Base-by-base conservation (phyloP, 495 filamentous ascomycete genomes). In the Daldinia bambusicola region DNA sequence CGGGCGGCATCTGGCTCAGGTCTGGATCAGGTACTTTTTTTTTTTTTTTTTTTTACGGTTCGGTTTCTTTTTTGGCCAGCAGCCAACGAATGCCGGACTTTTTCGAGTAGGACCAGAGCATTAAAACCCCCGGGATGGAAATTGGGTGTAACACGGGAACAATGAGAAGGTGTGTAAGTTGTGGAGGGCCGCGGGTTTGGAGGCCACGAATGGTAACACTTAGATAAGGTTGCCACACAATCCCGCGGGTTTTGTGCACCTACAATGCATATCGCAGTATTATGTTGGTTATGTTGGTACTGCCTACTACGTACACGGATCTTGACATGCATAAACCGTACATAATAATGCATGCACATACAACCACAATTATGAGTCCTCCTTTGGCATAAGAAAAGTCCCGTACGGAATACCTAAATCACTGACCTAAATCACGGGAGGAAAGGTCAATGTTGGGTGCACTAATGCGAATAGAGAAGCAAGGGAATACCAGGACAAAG, bases 151-250 rank as follows among this genome's bases (percentile, higher is more conserved):
- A 53, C 14, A 16, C 22, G 9, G 4, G 3, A 20, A 53, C 14
- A 32, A 53, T 53, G 22, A 53, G 26, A 26, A 1, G 50, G 30
- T 53, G 30, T 53, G 50, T 32, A 32, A 26, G 60, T 48, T 63
- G n/a, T 57, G 30, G 34, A 53, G 43, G 6, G 26, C 66, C 66
- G 66, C 66, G 66, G 66, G 50, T 62, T 69, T 69, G n/a, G 40
- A 0, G 22, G 16, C 20, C 31, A 18, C 3, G 8, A 12, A 22
- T 7, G 10, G 43, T 30, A 22, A 1, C 14, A 16, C 8, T 45
- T 38, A 48, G 16, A 48, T 36, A 10, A 30, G 4, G 0, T n/a
- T 48, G 2, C 59, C 40, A 52, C 6, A 26, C 20, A 60, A 64
- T 14, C 53, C 67, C 67, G 53, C 67, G 67, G 67, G 60, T 43